Evolutionary conservation across 805 yeast species (phyloP), one percentile per base, ranked within the genome.

Genomic region (Hanseniaspora mollemarum): DNA sequence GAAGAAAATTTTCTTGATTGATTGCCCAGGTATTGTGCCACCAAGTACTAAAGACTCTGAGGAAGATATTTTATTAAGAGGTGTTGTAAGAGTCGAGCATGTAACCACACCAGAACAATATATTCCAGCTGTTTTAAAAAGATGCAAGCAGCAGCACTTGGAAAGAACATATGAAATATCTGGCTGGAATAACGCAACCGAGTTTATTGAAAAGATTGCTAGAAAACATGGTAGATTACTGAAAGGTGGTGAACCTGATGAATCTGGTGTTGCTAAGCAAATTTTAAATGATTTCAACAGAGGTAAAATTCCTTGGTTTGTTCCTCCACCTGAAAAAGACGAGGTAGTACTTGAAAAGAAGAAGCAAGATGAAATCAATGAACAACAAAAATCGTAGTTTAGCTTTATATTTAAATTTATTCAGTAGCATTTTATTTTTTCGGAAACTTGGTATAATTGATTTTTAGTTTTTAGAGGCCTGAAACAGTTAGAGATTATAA

Each of bases 21-120:
- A 90, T 69, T 92, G 98, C 73, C 98, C 98, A 2, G 98, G 98
- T 69, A 90, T 90, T 62, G 98, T 90, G 19, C 98, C 98, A 9
- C 98, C 98, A 25, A 83, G 94, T 16, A 64, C 80, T 26, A 87
- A 81, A 60, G 98, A 92, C 65, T 68, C 90, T 0, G 94, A 87
- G 64, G 80, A 95, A 25, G 97, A 90, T 66, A 87, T 90, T 60
- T 67, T 90, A 57, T 85, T 90, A 69, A 79, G 96, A 67, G 98
- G 98, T 64, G 98, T 92, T 18, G 98, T 90, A 2, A 83, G 98
- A 71, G 96, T 90, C n/a, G 98, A 90, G 65, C 95, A 90, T 62
- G 97, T 92, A 43, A 77, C 94, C 0, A 73, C 85, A 61, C 96
- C 98, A 4, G 98, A 90, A 67, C 96, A 88, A 66, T 90, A 84